Evolutionary conservation across 1,284 basidiomycete genomes (phyloP).

Genomic region (Anthracocystis walkeri): DNA sequence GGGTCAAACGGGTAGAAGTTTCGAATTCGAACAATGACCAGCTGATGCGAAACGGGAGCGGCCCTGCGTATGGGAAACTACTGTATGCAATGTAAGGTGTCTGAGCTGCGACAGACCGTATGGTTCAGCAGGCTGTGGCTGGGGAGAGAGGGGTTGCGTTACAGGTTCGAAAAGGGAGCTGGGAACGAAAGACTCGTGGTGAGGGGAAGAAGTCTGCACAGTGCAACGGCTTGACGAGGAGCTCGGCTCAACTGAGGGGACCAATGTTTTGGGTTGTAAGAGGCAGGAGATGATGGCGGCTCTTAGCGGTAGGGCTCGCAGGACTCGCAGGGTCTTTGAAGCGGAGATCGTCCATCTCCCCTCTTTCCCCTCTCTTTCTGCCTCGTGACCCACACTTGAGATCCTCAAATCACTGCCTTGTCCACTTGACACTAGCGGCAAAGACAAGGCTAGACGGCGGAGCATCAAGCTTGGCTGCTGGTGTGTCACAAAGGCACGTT

Average conservation of each 20-base stretch:
- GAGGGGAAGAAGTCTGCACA: neutral
- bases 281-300: constrained; percentile 12
- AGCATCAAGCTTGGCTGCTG: neutral
- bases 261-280: constrained; percentile 12
- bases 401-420: neutral
- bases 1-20: constrained; percentile 3
- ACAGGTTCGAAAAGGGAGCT: neutral
- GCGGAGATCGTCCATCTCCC: constrained; percentile 2
- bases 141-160: neutral
- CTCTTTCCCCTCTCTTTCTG: neutral
- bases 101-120: neutral
- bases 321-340: neutral
- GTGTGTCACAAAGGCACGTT: constrained; percentile 20
- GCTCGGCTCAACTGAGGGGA: neutral
- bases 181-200: neutral
- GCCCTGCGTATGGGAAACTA: neutral
- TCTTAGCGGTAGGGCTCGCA: constrained; percentile 4
- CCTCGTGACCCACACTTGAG: neutral
- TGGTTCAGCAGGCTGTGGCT: neutral
- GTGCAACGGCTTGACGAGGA: constrained; percentile 1
- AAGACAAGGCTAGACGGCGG: neutral
- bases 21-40: neutral
- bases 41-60: constrained; percentile 2
- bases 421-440: neutral
- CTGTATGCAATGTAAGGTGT: neutral